Evolutionary conservation across 2,329 filamentous ascomycete species (phyloP), one percentile per base, ranked within the genome.

Genomic region (Macrophomina phaseolina): DNA sequence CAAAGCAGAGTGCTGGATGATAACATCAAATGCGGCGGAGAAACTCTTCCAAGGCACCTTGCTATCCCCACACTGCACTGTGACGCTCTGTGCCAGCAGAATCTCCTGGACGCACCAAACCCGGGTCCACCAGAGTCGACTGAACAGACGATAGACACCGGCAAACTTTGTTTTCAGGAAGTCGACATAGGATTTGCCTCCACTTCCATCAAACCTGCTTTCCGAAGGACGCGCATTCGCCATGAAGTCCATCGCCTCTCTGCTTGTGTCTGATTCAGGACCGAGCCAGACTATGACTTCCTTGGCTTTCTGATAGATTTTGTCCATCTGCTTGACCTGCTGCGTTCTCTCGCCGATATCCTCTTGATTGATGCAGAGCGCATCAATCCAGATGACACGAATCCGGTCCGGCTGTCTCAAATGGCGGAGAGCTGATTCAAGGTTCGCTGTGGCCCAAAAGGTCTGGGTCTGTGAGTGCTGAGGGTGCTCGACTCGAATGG

Each of bases 241-340:
- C 66, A 73, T 63, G 8, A 67, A 61, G 4, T 72, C 65, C 23
- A 75, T 69, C 1, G 72, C 71, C 36, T 70, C 58, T 0, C 46
- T 9, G 4, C 70, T 65, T 9, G 70, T 66, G n/a, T 71, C 66
- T 14, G 36, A 36, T 6, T 68, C 70, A 14, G 75, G 71, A 0
- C 79, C 80, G 12, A 63, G 32, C 60, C 60, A 63, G 7, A 80
- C 70, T 74, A 77, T 78, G 8, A 77, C 77, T 3, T 73, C 70
- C 28, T 72, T 67, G 0, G 76, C 75, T 16, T 72, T 69, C 18
- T 69, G 70, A 63, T 80, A 81, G 18, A 81, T 77, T 2, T 65
- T 53, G 2, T 72, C 60, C 77, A 81, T 80, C 68, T 76, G 72
- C 34, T 70, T 67, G 2, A 81, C 76, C 67, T 80, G 79, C 32